Evolutionary conservation across 768 basidiomycete species (phyloP), one percentile per base, ranked within the genome.

Genomic region (Boletus tylopilopsis): DNA sequence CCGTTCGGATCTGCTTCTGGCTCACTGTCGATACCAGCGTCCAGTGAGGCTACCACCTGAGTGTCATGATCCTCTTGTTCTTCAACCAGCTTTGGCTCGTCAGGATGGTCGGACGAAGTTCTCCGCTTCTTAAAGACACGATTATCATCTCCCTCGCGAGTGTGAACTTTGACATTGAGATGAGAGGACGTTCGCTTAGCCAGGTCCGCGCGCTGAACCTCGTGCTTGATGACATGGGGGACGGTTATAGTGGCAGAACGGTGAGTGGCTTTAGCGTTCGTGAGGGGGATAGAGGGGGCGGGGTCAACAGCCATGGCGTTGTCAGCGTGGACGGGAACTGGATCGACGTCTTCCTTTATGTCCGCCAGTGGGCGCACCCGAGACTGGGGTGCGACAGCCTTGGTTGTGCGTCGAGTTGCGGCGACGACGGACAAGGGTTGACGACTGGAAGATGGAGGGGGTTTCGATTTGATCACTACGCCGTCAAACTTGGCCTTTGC

Each of bases 41-140:
- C 69, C 8, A 78, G 73, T 13, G 72, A 71, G 4, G 67, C 68
- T n/a, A 72, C 77, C 39, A 57, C 62, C 53, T 71, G 59, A 33
- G 63, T 60, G 22, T 60, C 60, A 18, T 47, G 58, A 16, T 61
- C 54, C 11, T 77, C 76, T 34, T 60, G 51, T 6, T 77, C 75
- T 24, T 79, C 77, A 43, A 81, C 77, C 3, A 67, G 51, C 18
- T 52, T 64, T 23, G 71, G 71, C 27, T 69, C 68, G 10, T 71
- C 78, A 22, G 80, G 80, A 0, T 72, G 68, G 27, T 82, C 76
- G 3, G 87, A 85, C 1, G 88, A 89, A 5, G 88, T 85, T 39
- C 87, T 75, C 54, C 84, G 78, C 66, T 87, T 87, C 76, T 92
- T 92, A 58, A 77, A 78, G 3, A 74, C 81, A 16, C 82, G 84